Conservation (phyloP, 164 flowering plant genomes). For the Warburgia ugandensis region DNA sequence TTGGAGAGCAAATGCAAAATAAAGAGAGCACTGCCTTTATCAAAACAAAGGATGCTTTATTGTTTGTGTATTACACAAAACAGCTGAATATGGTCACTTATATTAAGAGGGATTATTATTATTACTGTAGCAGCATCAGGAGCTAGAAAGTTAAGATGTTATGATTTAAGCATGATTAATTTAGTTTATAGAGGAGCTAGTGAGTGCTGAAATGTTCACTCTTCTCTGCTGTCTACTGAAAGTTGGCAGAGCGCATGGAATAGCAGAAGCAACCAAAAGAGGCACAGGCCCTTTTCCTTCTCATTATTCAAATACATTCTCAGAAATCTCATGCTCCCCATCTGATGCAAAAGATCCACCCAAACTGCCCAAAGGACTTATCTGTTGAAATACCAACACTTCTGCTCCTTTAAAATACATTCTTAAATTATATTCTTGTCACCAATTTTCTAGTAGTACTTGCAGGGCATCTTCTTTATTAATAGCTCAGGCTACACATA, state of each 20-base stretch:
- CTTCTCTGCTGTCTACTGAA: slow-evolving; percentile 23
- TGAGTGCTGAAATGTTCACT: slow-evolving; percentile 13
- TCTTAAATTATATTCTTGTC: slow-evolving; percentile 1
- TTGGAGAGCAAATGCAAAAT: too few species aligned
- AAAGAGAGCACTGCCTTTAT: too few species aligned
- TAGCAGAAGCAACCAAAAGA: slow-evolving; percentile 38
- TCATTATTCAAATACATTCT: slow-evolving; percentile 24
- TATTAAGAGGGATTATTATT: not conserved
- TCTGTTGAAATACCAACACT: slow-evolving; percentile 31
- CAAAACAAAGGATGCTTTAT: too few species aligned
- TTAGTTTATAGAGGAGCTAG: not conserved
- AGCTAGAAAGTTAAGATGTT: not conserved
- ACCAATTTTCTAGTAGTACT: slow-evolving; percentile 9
- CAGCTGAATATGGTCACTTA: too few species aligned
- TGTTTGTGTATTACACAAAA: too few species aligned
- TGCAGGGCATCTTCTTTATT: slow-evolving; percentile 19
- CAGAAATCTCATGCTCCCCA: slow-evolving; percentile 58
- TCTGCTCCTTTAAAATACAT: slow-evolving; percentile 16
- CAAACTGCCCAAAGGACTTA: slow-evolving; percentile 39
- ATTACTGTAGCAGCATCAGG: not conserved
- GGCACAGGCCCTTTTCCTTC: slow-evolving; percentile 41
- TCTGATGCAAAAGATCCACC: slow-evolving; percentile 35
- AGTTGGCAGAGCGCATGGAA: slow-evolving; percentile 52
- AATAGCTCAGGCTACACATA: slow-evolving; percentile 4
- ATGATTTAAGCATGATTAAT: slow-evolving; percentile 1